These are phyloP conservation scores for Scalesia atractyloides DNA, from an alignment of 129 eudicot species.

Conservation along the genomic window DNA sequence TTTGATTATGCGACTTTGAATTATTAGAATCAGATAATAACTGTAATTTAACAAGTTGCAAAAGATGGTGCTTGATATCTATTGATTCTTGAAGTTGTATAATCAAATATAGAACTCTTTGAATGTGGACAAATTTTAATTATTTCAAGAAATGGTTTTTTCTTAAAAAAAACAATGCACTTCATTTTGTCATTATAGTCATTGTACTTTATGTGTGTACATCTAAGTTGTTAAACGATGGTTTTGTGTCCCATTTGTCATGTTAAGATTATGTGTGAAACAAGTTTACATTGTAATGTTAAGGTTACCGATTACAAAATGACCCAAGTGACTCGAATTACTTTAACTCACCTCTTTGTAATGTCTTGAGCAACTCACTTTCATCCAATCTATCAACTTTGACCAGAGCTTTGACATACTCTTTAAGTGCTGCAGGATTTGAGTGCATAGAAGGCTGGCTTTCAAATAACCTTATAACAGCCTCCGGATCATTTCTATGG, in stretches of 20 bases:
- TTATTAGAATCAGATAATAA: background rate
- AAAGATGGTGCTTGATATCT: background rate
- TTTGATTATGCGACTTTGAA: background rate
- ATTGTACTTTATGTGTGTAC: background rate
- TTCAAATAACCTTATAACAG: slow-evolving; percentile 81
- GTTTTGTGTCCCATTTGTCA: background rate
- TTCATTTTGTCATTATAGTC: background rate
- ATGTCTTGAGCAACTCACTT: slow-evolving; percentile 78
- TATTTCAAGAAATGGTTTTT: background rate
- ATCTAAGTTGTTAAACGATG: background rate
- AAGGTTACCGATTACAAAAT: background rate
- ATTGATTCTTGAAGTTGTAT: background rate
- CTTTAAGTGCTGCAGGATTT: slow-evolving; percentile 74
- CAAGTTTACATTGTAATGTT: background rate
- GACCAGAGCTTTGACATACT: slow-evolving; percentile 89
- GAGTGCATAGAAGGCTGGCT: slow-evolving; percentile 75
- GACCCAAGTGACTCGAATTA: background rate
- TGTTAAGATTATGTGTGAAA: background rate
- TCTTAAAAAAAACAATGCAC: background rate
- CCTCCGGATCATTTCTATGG: slow-evolving; percentile 77
- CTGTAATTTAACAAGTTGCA: background rate
- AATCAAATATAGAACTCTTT: no score
- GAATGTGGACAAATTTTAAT: background rate
- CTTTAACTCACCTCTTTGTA: slow-evolving; percentile 72
- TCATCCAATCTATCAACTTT: slow-evolving; percentile 83